phyloP scores from a whole-genome alignment of 164 flowering plant genomes.

The Vitis cinerea region DNA sequence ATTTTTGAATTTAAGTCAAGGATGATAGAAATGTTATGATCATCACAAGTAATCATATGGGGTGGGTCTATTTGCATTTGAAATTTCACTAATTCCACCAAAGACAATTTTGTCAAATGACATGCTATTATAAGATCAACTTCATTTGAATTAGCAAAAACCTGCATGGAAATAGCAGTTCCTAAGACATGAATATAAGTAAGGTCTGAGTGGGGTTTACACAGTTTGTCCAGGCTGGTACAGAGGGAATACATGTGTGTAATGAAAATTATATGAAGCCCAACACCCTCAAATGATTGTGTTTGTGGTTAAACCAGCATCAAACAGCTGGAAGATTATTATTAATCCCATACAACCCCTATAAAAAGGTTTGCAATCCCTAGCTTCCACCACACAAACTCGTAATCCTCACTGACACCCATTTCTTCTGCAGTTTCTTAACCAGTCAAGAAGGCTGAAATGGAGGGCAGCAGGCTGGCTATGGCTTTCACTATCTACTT shows the following conservation, averaged over 20 bases:
- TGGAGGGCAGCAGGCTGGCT: slow-evolving; percentile 20
- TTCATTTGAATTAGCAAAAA: too few relatives aligned
- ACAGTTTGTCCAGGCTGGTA: slow-evolving; percentile 9
- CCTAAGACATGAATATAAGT: too few relatives aligned
- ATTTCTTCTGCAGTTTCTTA: background rate
- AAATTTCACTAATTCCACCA: too few relatives aligned
- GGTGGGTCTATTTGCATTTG: too few relatives aligned
- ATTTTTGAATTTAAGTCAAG: too few relatives aligned
- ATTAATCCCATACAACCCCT: background rate
- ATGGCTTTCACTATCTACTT: slow-evolving; percentile 24
- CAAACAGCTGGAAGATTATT: slow-evolving; percentile 20
- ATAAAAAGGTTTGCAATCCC: slow-evolving; percentile 9
- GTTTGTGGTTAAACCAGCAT: slow-evolving; percentile 21
- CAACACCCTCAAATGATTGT: slow-evolving; percentile 21
- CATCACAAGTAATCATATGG: too few relatives aligned
- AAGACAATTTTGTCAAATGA: too few relatives aligned
- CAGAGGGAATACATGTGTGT: background rate
- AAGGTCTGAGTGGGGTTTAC: too few relatives aligned
- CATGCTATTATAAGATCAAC: too few relatives aligned
- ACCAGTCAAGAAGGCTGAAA: slow-evolving; percentile 8
- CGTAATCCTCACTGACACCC: background rate
- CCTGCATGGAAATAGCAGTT: too few relatives aligned
- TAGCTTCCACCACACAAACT: background rate
- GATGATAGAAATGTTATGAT: too few relatives aligned
- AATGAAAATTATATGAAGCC: slow-evolving; percentile 8